phyloP scores from a whole-genome alignment of 139 green algal genomes.

The Nannochloris sp. region DNA sequence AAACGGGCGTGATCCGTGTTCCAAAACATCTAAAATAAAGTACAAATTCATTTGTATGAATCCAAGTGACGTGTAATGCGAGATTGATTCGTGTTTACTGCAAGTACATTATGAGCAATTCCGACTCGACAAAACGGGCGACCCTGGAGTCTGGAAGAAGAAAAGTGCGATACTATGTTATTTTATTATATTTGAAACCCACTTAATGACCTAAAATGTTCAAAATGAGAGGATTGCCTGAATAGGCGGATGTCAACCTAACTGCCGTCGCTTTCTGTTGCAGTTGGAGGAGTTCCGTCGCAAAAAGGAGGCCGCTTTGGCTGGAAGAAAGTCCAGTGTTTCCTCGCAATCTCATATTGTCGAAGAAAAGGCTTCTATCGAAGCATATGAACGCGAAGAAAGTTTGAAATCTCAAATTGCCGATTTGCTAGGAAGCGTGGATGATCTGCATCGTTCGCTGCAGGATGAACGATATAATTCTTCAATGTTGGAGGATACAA shows the following conservation, averaged over 20 bases:
- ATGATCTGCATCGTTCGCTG: constrained; percentile 12
- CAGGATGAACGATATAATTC: constrained; percentile 21
- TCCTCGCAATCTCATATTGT: not conserved
- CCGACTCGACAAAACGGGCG: not conserved
- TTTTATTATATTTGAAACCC: not conserved
- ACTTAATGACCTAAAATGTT: not conserved
- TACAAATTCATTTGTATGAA: no score
- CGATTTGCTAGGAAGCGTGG: constrained; percentile 10
- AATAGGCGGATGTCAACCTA: not conserved
- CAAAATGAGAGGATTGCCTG: no score
- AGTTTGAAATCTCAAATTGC: constrained; percentile 9
- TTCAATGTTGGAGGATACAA: constrained; percentile 1
- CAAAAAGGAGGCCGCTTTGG: constrained; percentile 8
- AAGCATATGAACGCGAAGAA: not conserved
- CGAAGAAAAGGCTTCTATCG: not conserved
- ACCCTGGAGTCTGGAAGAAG: constrained; percentile 14
- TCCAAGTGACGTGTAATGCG: no score
- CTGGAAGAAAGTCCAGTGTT: not conserved
- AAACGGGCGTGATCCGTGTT: no score
- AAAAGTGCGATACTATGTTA: constrained; percentile 6
- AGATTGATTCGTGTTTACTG: no score
- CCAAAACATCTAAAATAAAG: no score
- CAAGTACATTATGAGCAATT: no score
- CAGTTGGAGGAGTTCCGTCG: constrained; percentile 13
- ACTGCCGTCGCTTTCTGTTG: not conserved